Base-by-base conservation (phyloP, 2,329 filamentous ascomycete genomes). In the Eutypella sp. region DNA sequence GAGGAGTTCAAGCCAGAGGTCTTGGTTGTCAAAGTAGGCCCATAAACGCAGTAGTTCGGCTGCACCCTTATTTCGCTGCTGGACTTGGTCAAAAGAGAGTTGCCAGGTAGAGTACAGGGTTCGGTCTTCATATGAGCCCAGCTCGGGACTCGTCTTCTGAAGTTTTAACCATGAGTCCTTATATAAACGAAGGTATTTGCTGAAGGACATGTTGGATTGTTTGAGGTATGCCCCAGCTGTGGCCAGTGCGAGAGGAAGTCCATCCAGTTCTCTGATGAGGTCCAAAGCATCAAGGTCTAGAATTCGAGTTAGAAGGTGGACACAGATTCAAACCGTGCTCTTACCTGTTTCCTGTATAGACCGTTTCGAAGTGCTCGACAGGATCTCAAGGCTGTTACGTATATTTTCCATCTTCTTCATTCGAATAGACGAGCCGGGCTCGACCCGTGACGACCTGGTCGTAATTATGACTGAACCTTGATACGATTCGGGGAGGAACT, bases 231-330 rank as follows among this genome's bases (percentile, higher is more conserved):
- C 61, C 5, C 71, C 70, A 16, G 73, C 72, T 15, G 70, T 67
- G 4, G 70, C 57, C 15, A 76, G 63, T 2, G 72, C 72, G 24
- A 77, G 63, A 11, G 71, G 71, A 23, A 74, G 64, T 4, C 73
- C 68, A 47, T 70, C 66, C 1, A 76, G 66, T 41, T 57, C 53
- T 27, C 54, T 46, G 2, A 59, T 59, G 47, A 73, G 62, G 13
- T 49, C 16, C 25, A 41, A 19, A 13, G 58, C 59, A 49, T 58
- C 59, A 24, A 48, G 19, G 55, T 68, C 61, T 69, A 45, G 9
- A 39, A 24, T 5, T 27, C 18, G 27, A 5, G 27, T 51, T 29
- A 41, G 40, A 23, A 41, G 15, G 9, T 20, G 19, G 37, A 47
- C 2, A 20, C 23, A 42, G 37, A 47, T 39, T 22, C 46, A 37